These are phyloP conservation scores for Calycina marina DNA, from an alignment of 2,329 filamentous ascomycete species.

Conservation along the genomic window DNA sequence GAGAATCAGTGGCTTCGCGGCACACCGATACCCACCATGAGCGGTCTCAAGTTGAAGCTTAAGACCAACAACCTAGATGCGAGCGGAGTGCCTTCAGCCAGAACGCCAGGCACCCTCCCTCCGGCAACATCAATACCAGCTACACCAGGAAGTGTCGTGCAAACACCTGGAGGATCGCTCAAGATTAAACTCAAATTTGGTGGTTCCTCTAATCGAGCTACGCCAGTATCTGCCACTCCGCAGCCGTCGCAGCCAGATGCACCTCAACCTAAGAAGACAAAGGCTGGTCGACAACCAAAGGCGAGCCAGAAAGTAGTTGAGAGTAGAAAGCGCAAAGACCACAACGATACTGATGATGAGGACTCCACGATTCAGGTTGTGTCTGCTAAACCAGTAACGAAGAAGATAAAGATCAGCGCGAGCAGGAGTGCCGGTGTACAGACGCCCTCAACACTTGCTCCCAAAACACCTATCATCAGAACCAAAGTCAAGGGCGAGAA, in stretches of 20 bases:
- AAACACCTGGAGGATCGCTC: constrained; percentile 13
- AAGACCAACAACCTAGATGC: too few relatives aligned
- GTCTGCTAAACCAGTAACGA: constrained; percentile 12
- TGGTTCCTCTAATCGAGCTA: constrained; percentile 15
- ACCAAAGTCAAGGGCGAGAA: constrained; percentile 44
- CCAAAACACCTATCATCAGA: constrained; percentile 41
- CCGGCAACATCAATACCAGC: too few relatives aligned
- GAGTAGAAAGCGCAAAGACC: constrained; percentile 42
- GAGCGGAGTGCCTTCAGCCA: too few relatives aligned
- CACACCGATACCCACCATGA: constrained; percentile 17
- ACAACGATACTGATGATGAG: constrained; percentile 36
- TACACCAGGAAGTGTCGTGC: constrained; percentile 1
- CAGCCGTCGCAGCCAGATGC: constrained; percentile 5
- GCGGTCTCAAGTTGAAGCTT: constrained; percentile 17
- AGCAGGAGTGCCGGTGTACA: constrained; percentile 24
- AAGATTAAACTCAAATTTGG: constrained; percentile 20
- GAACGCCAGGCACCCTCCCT: too few relatives aligned
- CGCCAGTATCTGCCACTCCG: constrained; percentile 9
- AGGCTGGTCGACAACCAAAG: constrained; percentile 43
- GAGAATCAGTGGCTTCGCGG: too few relatives aligned
- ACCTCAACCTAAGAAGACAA: constrained; percentile 31
- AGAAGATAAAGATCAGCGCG: constrained; percentile 29
- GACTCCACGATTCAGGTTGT: constrained; percentile 19
- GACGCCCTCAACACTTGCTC: constrained; percentile 10
- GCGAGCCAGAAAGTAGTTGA: constrained; percentile 42